Percentiles rank a stretch among this genome's conserved stretches.
Evolutionary conservation across 2,329 filamentous ascomycete species (phyloP).

Genomic region (Cephalotrichum gorgonifer): DNA sequence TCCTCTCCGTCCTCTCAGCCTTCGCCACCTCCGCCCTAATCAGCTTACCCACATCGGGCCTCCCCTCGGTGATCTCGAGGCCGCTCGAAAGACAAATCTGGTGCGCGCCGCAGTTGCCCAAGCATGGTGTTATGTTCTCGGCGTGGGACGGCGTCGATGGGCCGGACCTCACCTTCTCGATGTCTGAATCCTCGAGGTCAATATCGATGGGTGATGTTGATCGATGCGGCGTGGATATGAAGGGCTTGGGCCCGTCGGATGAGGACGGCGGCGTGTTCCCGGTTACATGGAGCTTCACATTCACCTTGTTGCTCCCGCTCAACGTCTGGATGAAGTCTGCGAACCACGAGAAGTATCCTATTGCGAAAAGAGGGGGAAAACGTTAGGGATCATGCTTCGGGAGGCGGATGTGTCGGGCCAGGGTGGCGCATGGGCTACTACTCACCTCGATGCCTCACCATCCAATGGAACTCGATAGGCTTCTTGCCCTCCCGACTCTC

Average conservation of each 20-base stretch:
- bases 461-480: constrained; percentile 27
- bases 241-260: not conserved
- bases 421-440: not conserved
- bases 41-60: constrained; percentile 26
- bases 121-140: not conserved
- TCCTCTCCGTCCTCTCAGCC: constrained; percentile 18
- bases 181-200: not conserved
- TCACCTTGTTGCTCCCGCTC: constrained; percentile 17
- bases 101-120: constrained; percentile 3
- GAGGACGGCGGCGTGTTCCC: constrained; percentile 6
- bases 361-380: not conserved
- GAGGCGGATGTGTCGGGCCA: no score
- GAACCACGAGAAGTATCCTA: constrained; percentile 27
- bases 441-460: constrained; percentile 25
- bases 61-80: constrained; percentile 17
- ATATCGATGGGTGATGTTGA: constrained; percentile 5
- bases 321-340: constrained; percentile 22
- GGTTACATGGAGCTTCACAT: constrained; percentile 24
- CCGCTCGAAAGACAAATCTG: constrained; percentile 8
- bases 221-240: constrained; percentile 4
- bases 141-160: constrained; percentile 5
- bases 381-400: no score
- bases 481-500: constrained; percentile 5
- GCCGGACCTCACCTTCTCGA: constrained; percentile 10
- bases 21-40: constrained; percentile 20